phyloP scores from a whole-genome alignment of 495 filamentous ascomycete genomes.

The Lentithecium fluviatile region DNA sequence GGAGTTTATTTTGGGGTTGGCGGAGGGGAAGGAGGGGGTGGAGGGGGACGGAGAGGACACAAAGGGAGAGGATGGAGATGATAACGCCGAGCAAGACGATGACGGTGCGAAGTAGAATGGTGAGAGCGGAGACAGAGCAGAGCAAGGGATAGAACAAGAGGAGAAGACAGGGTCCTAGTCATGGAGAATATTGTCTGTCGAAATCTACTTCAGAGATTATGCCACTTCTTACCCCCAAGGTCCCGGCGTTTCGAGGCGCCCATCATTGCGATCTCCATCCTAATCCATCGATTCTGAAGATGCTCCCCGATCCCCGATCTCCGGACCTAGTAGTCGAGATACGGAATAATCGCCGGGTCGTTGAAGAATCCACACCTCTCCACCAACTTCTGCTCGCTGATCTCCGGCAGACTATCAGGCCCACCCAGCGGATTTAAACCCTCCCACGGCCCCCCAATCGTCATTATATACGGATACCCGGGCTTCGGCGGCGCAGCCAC shows the following conservation, averaged over 20 bases:
- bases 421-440: constrained; percentile 10
- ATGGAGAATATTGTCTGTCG: no score
- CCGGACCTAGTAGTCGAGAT: constrained; percentile 15
- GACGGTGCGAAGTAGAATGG: not conserved
- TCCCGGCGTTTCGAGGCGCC: no score
- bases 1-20: constrained; percentile 67
- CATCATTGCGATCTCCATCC: not conserved
- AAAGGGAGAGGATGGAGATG: not conserved
- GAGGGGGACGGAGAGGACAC: not conserved
- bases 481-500: not conserved
- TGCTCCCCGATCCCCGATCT: not conserved
- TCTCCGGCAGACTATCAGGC: not conserved
- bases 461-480: constrained; percentile 1
- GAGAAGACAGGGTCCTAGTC: no score
- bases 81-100: not conserved
- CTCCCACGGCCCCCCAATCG: constrained; percentile 19
- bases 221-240: no score
- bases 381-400: constrained; percentile 12
- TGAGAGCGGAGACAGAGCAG: not conserved
- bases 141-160: no score
- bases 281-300: not conserved
- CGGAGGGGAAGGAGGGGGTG: constrained; percentile 25
- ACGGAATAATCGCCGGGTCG: constrained; percentile 6
- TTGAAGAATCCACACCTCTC: constrained; percentile 27
- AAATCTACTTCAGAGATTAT: no score